A percentile compares a stretch with the other conserved stretches of the same genome.
phyloP scores from a whole-genome alignment of 2,329 filamentous ascomycete genomes.

The Myriosclerotinia duriaeana region DNA sequence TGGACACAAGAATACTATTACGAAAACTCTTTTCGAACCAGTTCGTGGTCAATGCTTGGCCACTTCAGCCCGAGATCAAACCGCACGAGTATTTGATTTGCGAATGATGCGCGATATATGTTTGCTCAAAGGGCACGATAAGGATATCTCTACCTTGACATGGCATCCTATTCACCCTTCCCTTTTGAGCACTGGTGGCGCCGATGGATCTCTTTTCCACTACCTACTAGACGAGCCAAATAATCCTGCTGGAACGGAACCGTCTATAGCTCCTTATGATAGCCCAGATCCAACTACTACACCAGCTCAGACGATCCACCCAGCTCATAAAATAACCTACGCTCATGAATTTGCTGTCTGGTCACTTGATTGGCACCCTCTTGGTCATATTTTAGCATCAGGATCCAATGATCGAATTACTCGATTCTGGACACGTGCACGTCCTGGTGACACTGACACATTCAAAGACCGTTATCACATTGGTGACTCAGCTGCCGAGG shows the following conservation, averaged over 20 bases:
- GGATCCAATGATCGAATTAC: slow-evolving; percentile 97
- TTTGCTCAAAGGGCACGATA: slow-evolving; percentile 89
- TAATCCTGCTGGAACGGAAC: slow-evolving; percentile 68
- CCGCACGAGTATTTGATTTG: slow-evolving; percentile 88
- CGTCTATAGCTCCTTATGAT: slow-evolving; percentile 80
- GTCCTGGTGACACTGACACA: slow-evolving; percentile 82
- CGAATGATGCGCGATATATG: slow-evolving; percentile 98
- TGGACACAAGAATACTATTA: slow-evolving; percentile 96
- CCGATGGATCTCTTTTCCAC: slow-evolving; percentile 86
- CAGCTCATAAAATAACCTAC: slow-evolving; percentile 80
- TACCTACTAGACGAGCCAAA: slow-evolving; percentile 97
- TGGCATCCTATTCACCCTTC: slow-evolving; percentile 95
- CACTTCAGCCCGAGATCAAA: slow-evolving; percentile 90
- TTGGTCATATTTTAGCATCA: slow-evolving; percentile 91
- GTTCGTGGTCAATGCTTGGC: slow-evolving; percentile 82
- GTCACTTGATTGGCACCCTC: slow-evolving; percentile 96
- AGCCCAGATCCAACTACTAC: slow-evolving; percentile 75
- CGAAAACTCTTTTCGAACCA: slow-evolving; percentile 86
- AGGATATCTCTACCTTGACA: slow-evolving; percentile 86
- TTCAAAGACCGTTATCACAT: slow-evolving; percentile 94
- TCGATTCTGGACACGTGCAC: slow-evolving; percentile 89
- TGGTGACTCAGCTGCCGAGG: slow-evolving; percentile 88
- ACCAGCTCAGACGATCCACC: slow-evolving; percentile 86
- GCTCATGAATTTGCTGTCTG: slow-evolving; percentile 96
- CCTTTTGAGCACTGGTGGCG: slow-evolving; percentile 84